Percentiles rank a stretch among this genome's conserved stretches.
These are phyloP conservation scores for Chaetomiaceae sp. DNA, from an alignment of 2,329 filamentous ascomycete genomes.

Conservation along the genomic window DNA sequence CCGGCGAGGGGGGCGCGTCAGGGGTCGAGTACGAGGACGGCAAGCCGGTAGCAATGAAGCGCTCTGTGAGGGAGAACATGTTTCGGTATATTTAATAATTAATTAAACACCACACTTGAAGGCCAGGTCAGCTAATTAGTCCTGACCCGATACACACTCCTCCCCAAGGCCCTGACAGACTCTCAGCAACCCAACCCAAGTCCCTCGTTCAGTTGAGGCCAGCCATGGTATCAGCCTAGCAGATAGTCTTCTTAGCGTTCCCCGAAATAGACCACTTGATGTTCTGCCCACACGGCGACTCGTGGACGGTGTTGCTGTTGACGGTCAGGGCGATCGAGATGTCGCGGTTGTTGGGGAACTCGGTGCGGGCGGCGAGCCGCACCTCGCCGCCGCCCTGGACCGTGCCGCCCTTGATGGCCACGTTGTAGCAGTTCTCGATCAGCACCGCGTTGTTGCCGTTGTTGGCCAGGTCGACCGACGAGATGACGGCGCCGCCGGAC, in stretches of 20 bases:
- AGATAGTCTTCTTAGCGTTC: slow-evolving; percentile 7
- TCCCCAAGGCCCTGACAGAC: too few relatives aligned
- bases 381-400: slow-evolving; percentile 53
- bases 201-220: too few relatives aligned
- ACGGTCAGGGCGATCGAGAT: slow-evolving; percentile 46
- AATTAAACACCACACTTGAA: too few relatives aligned
- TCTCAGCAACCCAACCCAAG: too few relatives aligned
- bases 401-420: slow-evolving; percentile 46
- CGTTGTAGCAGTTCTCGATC: slow-evolving; percentile 56
- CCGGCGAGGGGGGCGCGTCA: slow-evolving; percentile 65
- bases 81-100: slow-evolving; percentile 66
- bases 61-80: slow-evolving; percentile 71
- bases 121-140: too few relatives aligned
- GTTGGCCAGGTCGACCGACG: slow-evolving; percentile 43
- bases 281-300: slow-evolving; percentile 51
- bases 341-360: slow-evolving; percentile 51
- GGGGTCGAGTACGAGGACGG: slow-evolving; percentile 74
- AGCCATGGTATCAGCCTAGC: too few relatives aligned
- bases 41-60: slow-evolving; percentile 65
- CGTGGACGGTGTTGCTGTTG: slow-evolving; percentile 45
- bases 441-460: slow-evolving; percentile 54
- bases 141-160: too few relatives aligned
- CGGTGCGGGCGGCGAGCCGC: slow-evolving; percentile 42
- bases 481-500: slow-evolving; percentile 50
- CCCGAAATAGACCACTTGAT: slow-evolving; percentile 31